Percentiles rank a stretch among this genome's conserved stretches.
phyloP scores from a whole-genome alignment of 371 early-diverging fungal species.

The Mucor racemosus region DNA sequence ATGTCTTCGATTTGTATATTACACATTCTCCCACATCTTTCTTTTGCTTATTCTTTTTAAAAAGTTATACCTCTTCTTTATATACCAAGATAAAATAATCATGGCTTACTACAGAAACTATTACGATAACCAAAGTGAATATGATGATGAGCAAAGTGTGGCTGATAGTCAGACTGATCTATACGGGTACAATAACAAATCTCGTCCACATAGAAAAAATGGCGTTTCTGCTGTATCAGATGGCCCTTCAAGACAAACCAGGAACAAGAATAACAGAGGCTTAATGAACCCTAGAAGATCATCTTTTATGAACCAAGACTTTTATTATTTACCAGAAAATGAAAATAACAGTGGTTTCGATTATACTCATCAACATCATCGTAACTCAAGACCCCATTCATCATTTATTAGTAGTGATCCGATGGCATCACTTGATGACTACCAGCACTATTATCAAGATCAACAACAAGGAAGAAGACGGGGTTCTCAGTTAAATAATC shows the following conservation, averaged over 20 bases:
- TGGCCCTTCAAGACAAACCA: not conserved
- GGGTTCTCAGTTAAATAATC: not conserved
- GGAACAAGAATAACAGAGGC: not conserved
- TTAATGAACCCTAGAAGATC: not conserved
- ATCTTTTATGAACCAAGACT: not conserved
- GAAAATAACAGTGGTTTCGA: not conserved
- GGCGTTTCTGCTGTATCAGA: not conserved
- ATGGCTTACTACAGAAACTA: constrained; percentile 3
- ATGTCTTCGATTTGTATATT: too few species aligned
- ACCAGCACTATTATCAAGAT: not conserved
- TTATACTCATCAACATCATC: not conserved
- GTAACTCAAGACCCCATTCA: not conserved
- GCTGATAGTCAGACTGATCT: constrained; percentile 8
- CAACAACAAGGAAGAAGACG: not conserved
- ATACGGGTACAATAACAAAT: not conserved
- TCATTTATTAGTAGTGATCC: not conserved
- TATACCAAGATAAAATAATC: not conserved
- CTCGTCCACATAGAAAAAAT: not conserved
- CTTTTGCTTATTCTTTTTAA: not conserved
- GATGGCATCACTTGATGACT: not conserved
- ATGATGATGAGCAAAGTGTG: not conserved
- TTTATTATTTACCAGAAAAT: not conserved
- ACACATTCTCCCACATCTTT: not conserved
- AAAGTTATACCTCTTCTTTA: too few species aligned
- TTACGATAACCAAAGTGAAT: not conserved